Evolutionary conservation across 805 yeast genomes (phyloP).

Genomic region (Tetrapisispora nanseiensis): DNA sequence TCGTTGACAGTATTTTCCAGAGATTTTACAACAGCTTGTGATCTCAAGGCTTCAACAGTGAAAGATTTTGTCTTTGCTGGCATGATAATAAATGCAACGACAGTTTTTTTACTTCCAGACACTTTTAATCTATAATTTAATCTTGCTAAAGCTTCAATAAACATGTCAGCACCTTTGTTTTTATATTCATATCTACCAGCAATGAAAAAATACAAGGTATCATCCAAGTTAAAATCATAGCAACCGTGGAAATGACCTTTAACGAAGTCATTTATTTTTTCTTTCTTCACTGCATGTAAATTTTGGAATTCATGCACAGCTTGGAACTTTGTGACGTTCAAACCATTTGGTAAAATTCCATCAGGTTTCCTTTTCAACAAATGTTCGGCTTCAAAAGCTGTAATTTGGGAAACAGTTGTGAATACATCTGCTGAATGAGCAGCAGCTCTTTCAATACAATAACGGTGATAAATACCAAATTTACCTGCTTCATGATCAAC

Average conservation of each 20-base stretch:
- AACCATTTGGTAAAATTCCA: conserved; percentile 94
- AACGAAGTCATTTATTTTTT: conserved; percentile 84
- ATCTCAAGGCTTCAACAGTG: conserved; percentile 90
- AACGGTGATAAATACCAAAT: conserved; percentile 93
- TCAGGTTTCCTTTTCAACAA: conserved; percentile 91
- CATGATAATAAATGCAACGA: conserved; percentile 96
- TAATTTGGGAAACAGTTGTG: conserved; percentile 93
- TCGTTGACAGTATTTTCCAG: conserved; percentile 82
- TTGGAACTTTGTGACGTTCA: conserved; percentile 89
- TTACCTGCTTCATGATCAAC: conserved; percentile 98
- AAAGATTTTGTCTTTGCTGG: conserved; percentile 92
- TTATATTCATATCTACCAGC: conserved; percentile 96
- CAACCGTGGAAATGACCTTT: conserved; percentile 97
- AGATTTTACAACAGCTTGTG: conserved; percentile 92
- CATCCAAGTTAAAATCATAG: conserved; percentile 86
- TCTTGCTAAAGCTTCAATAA: conserved; percentile 85
- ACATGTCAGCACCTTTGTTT: conserved; percentile 94
- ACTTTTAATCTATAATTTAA: conserved; percentile 80
- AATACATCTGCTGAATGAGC: conserved; percentile 94
- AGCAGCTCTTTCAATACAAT: conserved; percentile 93
- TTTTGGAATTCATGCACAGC: conserved; percentile 98
- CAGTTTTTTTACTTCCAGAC: conserved; percentile 76
- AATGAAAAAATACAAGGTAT: conserved; percentile 88
- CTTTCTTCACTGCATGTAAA: conserved; percentile 85
- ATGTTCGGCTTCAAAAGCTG: conserved; percentile 94